Base-by-base conservation (phyloP, 441 rosid species). In the Populus trichocarpa region DNA sequence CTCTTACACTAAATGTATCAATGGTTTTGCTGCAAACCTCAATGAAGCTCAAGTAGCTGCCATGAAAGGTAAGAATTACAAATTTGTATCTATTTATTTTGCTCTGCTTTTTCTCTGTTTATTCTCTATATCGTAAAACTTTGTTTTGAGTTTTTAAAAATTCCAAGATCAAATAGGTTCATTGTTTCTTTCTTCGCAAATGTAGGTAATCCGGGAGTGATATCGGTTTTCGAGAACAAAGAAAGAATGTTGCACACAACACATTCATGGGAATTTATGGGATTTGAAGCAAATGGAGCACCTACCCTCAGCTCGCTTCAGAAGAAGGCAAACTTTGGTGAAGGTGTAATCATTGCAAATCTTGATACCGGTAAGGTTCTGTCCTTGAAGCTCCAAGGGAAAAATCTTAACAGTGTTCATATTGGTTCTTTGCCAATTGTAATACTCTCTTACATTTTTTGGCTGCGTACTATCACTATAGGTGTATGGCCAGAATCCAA, bases 21-120 rank as follows among this genome's bases (percentile, higher is more conserved):
- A 92, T 69, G 93, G 96, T 6, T 94, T 92, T 22, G 89, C 93
- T 3, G 95, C 92, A 0, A n/a, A 82, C 18, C 91, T 91, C 25
- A 86, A 89, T 0, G 87, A 92, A 3, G 83, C 75, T 8, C 78
- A 86, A 70, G 93, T 85, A 8, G 78, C 81, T 36, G 64, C 77
- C 35, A 81, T 91, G 35, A 79, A 85, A 23, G 83, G 97, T 91
- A 81, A 78, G 84, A 20, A 38, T 23, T 8, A n/a, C 63, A 18
- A 13, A 6, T 6, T 20, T 57, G n/a, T 20, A 53, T 53, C 20
- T 11, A 16, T 50, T 74, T 33, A n/a, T 57, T 20, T 57, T 1
- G 22, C 63, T 6, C 22, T 20, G 23, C 9, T 57, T 57, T 13
- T 57, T 57, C 63, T 20, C 22, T 75, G 50, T 63, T 35, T 70